Evolutionary conservation across 768 basidiomycete species (phyloP), one percentile per base, ranked within the genome.

Genomic region (Lenzites betulinus): DNA sequence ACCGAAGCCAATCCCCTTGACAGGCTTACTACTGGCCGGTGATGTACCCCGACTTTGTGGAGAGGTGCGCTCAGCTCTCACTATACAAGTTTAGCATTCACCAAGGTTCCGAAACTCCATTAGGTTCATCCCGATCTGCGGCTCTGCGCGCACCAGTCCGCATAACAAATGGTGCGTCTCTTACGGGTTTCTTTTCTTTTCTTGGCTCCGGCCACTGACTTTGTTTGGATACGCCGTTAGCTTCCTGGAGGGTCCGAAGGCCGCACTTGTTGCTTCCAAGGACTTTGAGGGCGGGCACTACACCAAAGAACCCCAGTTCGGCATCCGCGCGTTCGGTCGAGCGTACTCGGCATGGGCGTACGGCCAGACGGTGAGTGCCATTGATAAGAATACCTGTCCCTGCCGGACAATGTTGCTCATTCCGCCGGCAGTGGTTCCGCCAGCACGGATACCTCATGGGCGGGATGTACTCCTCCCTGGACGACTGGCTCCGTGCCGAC

Each of bases 271-370:
- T 0, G 78, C 79, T 26, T 84, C 85, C 18, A 79, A 79, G 65
- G 83, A 85, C 63, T 87, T 83, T 66, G 71, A 82, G 1, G 65
- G 76, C 43, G 83, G 83, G 0, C 82, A 83, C 64, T 86, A 85
- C 66, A 81, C 68, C 50, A 64, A 71, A 11, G 67, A 71, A 3
- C 81, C 83, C 1, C 75, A 82, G 61, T 72, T 74, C 35, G 84
- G 83, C 26, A 71, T 85, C 38, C 78, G 84, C 18, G 84, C 84
- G 11, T 85, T 84, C 58, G 83, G 77, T 2, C 76, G 84, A 13
- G 83, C 75, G 2, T 85, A 83, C 62, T 80, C 79, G 42, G 82
- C 81, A 26, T 85, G 84, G 83, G 82, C 83, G 9, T 84, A 84
- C 65, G 79, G 83, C 11, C 82, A 84, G 66, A 76, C 82, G 26